These are phyloP conservation scores for Astragalus glycyphyllos DNA, from an alignment of 306 rosid species.

Conservation along the genomic window DNA sequence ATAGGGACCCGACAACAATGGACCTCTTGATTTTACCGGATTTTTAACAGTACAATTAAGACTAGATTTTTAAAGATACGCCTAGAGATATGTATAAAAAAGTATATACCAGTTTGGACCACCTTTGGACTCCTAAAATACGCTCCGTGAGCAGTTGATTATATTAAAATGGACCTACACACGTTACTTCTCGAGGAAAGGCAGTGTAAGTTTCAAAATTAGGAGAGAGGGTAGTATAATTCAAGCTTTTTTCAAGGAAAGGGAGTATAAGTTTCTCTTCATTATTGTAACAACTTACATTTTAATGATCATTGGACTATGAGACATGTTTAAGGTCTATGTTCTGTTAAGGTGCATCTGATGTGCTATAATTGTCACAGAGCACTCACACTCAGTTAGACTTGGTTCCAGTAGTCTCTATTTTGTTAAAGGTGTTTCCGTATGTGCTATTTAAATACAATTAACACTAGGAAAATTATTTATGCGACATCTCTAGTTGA, in stretches of 20 bases:
- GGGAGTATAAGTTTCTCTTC: background rate
- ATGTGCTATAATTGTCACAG: background rate
- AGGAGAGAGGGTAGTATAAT: background rate
- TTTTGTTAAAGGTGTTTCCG: slow-evolving; percentile 6
- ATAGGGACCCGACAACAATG: too few relatives aligned
- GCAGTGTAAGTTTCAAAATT: background rate
- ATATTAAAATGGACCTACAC: background rate
- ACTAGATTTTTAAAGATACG: too few relatives aligned
- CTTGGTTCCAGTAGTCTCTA: background rate
- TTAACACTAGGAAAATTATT: too few relatives aligned
- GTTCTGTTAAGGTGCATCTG: background rate
- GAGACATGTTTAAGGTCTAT: background rate
- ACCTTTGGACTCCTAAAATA: too few relatives aligned
- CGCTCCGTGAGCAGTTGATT: too few relatives aligned
- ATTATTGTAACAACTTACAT: slow-evolving; percentile 7
- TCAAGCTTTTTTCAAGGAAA: background rate
- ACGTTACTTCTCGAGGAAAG: background rate
- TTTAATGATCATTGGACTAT: background rate
- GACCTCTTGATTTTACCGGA: too few relatives aligned
- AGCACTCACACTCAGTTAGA: background rate
- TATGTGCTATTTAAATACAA: too few relatives aligned
- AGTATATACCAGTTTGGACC: too few relatives aligned
- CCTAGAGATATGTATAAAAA: too few relatives aligned
- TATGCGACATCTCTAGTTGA: background rate
- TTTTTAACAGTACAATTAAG: too few relatives aligned